Percentiles rank a stretch among this genome's conserved stretches.
These are phyloP conservation scores for Saccharomyces pastorianus DNA, from an alignment of 1,139 yeast genomes.

Conservation along the genomic window DNA sequence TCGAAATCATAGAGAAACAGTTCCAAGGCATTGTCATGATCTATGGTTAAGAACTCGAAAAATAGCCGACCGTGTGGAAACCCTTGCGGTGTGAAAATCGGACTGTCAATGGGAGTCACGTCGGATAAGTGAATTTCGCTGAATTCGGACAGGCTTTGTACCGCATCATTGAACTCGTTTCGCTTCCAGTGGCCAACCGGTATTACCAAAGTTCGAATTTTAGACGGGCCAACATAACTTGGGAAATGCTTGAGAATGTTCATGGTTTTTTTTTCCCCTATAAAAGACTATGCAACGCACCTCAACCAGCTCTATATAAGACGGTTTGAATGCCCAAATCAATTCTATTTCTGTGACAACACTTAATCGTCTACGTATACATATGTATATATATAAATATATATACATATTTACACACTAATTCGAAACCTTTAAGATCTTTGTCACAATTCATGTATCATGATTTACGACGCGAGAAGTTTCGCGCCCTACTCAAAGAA, in stretches of 20 bases:
- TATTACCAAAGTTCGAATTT: constrained; percentile 59
- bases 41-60: constrained; percentile 39
- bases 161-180: constrained; percentile 42
- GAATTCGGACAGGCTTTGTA: constrained; percentile 41
- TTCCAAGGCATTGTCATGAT: constrained; percentile 45
- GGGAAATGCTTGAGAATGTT: constrained; percentile 11
- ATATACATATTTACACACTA: neutral
- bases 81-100: constrained; percentile 72
- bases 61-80: constrained; percentile 62
- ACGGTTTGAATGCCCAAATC: neutral
- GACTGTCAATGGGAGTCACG: constrained; percentile 54
- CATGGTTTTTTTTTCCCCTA: constrained; percentile 5
- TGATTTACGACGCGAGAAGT: neutral
- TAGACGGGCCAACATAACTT: constrained; percentile 44
- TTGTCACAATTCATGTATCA: neutral
- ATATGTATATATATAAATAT: neutral
- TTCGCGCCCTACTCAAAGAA: neutral
- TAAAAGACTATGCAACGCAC: neutral
- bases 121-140: constrained; percentile 67
- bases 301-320: neutral
- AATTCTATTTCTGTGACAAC: neutral
- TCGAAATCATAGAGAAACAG: constrained; percentile 78
- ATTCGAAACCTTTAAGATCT: neutral
- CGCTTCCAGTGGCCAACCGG: constrained; percentile 56
- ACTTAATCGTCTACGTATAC: neutral